These are phyloP conservation scores for Globisporangium solare DNA, from an alignment of 352 stramenopile species.

Conservation along the genomic window DNA sequence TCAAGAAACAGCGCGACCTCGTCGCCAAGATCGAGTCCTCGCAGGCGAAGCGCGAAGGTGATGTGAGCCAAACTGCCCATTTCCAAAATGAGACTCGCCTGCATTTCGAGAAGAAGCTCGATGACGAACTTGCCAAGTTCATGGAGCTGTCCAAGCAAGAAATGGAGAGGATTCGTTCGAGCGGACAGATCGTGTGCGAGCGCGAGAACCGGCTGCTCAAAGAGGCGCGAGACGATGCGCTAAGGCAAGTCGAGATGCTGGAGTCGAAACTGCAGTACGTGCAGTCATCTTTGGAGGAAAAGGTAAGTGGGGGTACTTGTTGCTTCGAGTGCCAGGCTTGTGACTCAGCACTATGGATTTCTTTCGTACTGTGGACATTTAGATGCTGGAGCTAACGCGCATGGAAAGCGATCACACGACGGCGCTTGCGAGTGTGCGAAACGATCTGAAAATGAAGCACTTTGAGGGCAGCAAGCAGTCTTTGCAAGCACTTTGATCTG, in stretches of 20 bases:
- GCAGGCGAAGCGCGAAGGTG: slow-evolving; percentile 32
- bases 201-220: slow-evolving; percentile 70
- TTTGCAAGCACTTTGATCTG: no score
- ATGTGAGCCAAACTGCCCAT: slow-evolving; percentile 30
- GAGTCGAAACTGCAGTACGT: slow-evolving; percentile 43
- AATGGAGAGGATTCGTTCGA: slow-evolving; percentile 64
- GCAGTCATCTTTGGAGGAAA: slow-evolving; percentile 47
- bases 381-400: slow-evolving; percentile 51
- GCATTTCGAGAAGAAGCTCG: slow-evolving; percentile 64
- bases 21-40: slow-evolving; percentile 31
- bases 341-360: no score
- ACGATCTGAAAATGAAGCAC: slow-evolving; percentile 77
- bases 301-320: slow-evolving; percentile 17
- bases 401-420: slow-evolving; percentile 51
- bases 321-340: neutral
- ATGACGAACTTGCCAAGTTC: slow-evolving; percentile 61
- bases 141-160: slow-evolving; percentile 67
- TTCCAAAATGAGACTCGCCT: slow-evolving; percentile 55
- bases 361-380: no score
- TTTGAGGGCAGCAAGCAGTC: slow-evolving; percentile 41
- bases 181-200: slow-evolving; percentile 60
- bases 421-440: slow-evolving; percentile 36
- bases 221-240: slow-evolving; percentile 49
- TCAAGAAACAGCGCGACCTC: slow-evolving; percentile 31
- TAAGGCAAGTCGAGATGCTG: slow-evolving; percentile 57